Evolutionary conservation across 345 rosid genomes (phyloP).

Genomic region (Populus davidiana): DNA sequence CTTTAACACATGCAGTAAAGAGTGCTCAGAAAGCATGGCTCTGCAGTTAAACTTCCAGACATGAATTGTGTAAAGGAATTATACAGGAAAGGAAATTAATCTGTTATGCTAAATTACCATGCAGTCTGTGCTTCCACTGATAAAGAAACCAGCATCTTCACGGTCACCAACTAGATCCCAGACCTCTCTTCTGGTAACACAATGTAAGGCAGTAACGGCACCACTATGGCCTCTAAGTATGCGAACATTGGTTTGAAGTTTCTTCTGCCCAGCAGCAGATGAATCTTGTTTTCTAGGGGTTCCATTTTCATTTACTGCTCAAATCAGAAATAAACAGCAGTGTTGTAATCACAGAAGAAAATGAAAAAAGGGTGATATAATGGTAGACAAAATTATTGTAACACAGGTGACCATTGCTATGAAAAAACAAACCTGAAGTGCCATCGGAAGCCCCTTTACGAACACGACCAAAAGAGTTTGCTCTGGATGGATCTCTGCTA

Average conservation of each 20-base stretch:
- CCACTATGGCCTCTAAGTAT: slow-evolving; percentile 86
- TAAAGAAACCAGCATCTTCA: slow-evolving; percentile 98
- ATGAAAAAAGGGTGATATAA: not conserved
- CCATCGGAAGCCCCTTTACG: slow-evolving; percentile 83
- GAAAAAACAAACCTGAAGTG: slow-evolving; percentile 47
- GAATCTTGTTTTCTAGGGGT: slow-evolving; percentile 57
- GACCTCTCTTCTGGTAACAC: slow-evolving; percentile 96
- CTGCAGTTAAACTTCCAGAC: slow-evolving; percentile 4
- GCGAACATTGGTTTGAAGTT: slow-evolving; percentile 87
- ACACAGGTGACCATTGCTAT: not conserved
- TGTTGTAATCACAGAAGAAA: not conserved
- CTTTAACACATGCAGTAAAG: not conserved
- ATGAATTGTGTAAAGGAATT: slow-evolving; percentile 1
- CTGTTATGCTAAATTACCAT: slow-evolving; percentile 42
- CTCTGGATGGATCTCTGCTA: slow-evolving; percentile 81
- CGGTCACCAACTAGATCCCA: slow-evolving; percentile 98
- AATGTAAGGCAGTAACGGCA: slow-evolving; percentile 91
- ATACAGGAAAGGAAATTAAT: slow-evolving; percentile 5
- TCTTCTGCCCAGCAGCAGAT: slow-evolving; percentile 78
- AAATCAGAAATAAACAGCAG: not conserved
- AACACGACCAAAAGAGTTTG: slow-evolving; percentile 69
- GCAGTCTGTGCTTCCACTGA: slow-evolving; percentile 97
- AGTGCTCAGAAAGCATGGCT: not conserved
- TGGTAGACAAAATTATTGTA: not conserved
- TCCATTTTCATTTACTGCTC: slow-evolving; percentile 42